Percentiles rank a stretch among this genome's conserved stretches.
These are phyloP conservation scores for Pleurotus citrinopileatus DNA, from an alignment of 768 basidiomycete genomes.

Conservation along the genomic window DNA sequence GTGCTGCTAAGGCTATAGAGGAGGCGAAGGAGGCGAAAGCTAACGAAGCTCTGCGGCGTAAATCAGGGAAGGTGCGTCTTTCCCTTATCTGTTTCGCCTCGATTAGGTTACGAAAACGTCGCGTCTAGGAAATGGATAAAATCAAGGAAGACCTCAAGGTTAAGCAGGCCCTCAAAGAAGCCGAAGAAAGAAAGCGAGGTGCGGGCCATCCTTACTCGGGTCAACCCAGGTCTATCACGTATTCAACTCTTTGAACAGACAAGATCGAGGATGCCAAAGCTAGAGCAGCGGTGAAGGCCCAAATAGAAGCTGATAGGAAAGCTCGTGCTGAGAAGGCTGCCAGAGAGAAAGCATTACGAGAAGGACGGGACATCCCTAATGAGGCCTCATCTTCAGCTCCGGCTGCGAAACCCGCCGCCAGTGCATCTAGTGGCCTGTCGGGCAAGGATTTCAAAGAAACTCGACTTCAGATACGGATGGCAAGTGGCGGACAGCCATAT, in stretches of 20 bases:
- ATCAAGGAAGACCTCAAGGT: conserved; percentile 73
- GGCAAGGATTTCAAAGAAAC: conserved; percentile 86
- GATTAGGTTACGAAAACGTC: background rate
- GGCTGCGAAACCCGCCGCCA: conserved; percentile 29
- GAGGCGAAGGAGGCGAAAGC: conserved; percentile 71
- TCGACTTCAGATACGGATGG: conserved; percentile 84
- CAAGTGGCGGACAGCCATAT: conserved; percentile 76
- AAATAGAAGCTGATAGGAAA: conserved; percentile 93
- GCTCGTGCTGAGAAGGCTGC: conserved; percentile 86
- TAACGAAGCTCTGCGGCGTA: conserved; percentile 80
- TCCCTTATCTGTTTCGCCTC: background rate
- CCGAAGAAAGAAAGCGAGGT: conserved; percentile 80
- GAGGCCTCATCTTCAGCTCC: conserved; percentile 22
- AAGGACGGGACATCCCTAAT: conserved; percentile 51
- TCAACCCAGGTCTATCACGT: background rate
- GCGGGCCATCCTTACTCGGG: conserved; percentile 15
- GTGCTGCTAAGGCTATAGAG: conserved; percentile 64
- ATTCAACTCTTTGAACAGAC: conserved; percentile 44
- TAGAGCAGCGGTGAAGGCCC: conserved; percentile 82
- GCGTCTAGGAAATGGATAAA: conserved; percentile 61
- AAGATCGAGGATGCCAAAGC: conserved; percentile 89
- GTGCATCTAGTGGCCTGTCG: conserved; percentile 39
- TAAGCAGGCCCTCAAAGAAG: conserved; percentile 83
- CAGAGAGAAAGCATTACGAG: conserved; percentile 86
- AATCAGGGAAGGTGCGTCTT: conserved; percentile 71